Base-by-base conservation (phyloP, 2,329 filamentous ascomycete genomes). In the Tolypocladium tropicale region DNA sequence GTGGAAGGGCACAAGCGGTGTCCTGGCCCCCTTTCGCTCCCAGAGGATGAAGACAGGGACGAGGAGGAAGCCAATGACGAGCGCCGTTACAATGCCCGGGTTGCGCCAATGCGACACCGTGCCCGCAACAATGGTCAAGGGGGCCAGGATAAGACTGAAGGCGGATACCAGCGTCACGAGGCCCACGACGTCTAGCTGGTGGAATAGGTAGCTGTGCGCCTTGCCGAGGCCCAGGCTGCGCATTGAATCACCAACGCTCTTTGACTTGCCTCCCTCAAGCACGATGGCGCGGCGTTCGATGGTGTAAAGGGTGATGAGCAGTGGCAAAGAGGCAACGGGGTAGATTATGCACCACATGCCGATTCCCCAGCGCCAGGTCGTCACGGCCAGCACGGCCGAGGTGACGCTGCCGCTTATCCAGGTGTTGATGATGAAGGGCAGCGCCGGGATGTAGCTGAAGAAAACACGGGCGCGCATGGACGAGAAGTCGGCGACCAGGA, bases 311-410 rank as follows among this genome's bases (percentile, higher is more conserved):
- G 76, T 74, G 0, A 72, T 59, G 21, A 85, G 68, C 0, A 86
- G 71, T 1, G 83, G 82, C 5, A 84, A 57, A 0, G 78, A 74
- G 55, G 77, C 78, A 9, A 81, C 70, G 1, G 82, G 78, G 62
- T 81, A 84, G 53, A 85, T 81, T 59, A 85, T 78, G 51, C 74
- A 75, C 75, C 80, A 86, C 81, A 86, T 85, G 59, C 82, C 83
- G 28, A 83, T 75, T 16, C 83, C 83, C 81, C 82, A 85, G 57
- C 76, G 69, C 83, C 83, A 86, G 2, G 72, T 76, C 0, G 79
- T 79, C 2, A 64, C 65, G 0, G 56, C 61, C 23, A 85, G 63
- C 0, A 85, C 79, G 0, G 78, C 74, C 0, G 67, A 64, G 0
- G 79, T 76, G 53, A 86, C 69, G 58, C 81, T 77, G 23, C 83